Evolutionary conservation across 805 yeast species (phyloP), one percentile per base, ranked within the genome.

Genomic region (Wilhelminamyces savonicus): DNA sequence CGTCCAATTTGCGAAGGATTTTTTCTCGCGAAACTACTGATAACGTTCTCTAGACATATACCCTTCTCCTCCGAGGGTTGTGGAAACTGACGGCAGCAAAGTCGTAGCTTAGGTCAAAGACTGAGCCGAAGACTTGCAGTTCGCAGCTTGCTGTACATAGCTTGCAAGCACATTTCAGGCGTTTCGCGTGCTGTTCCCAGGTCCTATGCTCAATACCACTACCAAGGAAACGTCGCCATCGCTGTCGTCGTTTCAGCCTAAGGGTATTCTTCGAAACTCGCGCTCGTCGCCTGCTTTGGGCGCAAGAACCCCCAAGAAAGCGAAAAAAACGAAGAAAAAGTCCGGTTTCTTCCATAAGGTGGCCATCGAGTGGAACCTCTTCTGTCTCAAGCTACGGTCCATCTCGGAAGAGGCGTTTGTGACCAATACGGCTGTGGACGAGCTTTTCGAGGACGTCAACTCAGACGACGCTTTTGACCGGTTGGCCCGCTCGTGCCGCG

Each of bases 341-440:
- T 47, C 52, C 20, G 40, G 49, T 8, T 36, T 66, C 16, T 48
- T 72, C 25, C 52, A 59, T 32, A 63, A 56, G 30, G 43, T 73
- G 7, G 54, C 69, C 1, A 32, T 55, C 11, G 62, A 60, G 47
- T 70, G 45, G 56, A 67, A 24, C 36, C 51, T 29, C 38, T 64
- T 44, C 36, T 52, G 36, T 33, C 48, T 37, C 32, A 50, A 48
- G 37, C 24, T 75, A 16, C 60, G 59, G 32, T 45, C 61, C 6
- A 36, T 74, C 1, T 65, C 78, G 3, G 77, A 74, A 39, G 73
- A 66, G 13, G 63, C 62, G 3, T 58, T 72, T 23, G 57, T 62
- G 13, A 59, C 69, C 4, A 75, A 71, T 54, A 76, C 74, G 38
- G 55, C 62, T 1, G 58, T 69, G 1, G 69, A 65, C 28, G 74